phyloP scores from a whole-genome alignment of 331 rosid species.

The Stylosanthes scabra region DNA sequence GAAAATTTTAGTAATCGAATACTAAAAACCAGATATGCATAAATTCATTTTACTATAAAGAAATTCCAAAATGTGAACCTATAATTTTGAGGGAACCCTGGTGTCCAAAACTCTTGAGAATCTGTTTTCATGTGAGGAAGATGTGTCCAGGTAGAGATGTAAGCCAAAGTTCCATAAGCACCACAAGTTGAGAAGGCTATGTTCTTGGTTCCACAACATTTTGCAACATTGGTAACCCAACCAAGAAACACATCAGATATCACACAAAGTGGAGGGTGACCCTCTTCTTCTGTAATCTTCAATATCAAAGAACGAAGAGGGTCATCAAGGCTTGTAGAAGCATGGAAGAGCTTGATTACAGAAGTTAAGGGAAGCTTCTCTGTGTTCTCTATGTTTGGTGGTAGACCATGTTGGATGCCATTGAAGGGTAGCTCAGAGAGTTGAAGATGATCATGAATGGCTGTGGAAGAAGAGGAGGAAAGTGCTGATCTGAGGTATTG shows the following conservation, averaged over 20 bases:
- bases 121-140: slow-evolving; percentile 50
- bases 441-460: background rate
- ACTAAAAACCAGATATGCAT: no score
- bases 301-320: slow-evolving; percentile 52
- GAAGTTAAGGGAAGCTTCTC: slow-evolving; percentile 51
- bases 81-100: slow-evolving; percentile 65
- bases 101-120: slow-evolving; percentile 49
- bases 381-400: slow-evolving; percentile 65
- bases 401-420: slow-evolving; percentile 49
- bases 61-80: slow-evolving; percentile 24
- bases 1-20: no score
- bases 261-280: slow-evolving; percentile 57
- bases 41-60: no score
- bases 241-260: slow-evolving; percentile 68
- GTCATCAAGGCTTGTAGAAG: slow-evolving; percentile 53
- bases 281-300: slow-evolving; percentile 45
- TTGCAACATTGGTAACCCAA: slow-evolving; percentile 58
- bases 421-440: slow-evolving; percentile 58
- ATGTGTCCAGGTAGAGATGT: slow-evolving; percentile 45
- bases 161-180: slow-evolving; percentile 72
- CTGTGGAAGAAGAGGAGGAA: slow-evolving; percentile 9
- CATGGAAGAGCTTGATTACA: slow-evolving; percentile 22
- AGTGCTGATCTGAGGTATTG: slow-evolving; percentile 46
- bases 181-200: slow-evolving; percentile 63
- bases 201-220: slow-evolving; percentile 43